Evolutionary conservation across 768 basidiomycete species (phyloP).

Genomic region (Glaciozyma antarctica): DNA sequence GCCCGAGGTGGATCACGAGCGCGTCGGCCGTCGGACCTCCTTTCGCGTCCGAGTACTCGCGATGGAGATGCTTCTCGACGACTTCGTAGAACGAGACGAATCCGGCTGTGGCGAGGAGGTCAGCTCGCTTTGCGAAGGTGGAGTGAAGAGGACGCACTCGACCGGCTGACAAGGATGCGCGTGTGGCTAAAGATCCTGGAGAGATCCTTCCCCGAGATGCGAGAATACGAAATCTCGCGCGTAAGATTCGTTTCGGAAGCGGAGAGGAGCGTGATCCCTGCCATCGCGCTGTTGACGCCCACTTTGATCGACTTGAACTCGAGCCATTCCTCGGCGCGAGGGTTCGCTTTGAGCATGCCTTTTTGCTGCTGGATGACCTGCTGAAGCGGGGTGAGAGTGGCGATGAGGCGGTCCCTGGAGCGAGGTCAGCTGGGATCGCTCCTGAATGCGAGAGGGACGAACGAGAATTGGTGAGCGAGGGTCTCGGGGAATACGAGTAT

Average conservation of each 20-base stretch:
- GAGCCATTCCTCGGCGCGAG: constrained; percentile 26
- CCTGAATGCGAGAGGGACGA: background rate
- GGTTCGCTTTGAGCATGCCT: constrained; percentile 22
- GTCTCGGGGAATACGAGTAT: constrained; percentile 35
- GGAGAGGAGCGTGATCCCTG: constrained; percentile 11
- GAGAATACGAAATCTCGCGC: constrained; percentile 24
- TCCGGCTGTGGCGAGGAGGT: constrained; percentile 11
- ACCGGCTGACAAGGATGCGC: constrained; percentile 15
- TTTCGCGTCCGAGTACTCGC: constrained; percentile 23
- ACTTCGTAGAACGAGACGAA: constrained; percentile 29
- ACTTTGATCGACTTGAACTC: constrained; percentile 16
- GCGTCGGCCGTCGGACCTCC: constrained; percentile 21
- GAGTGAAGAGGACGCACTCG: constrained; percentile 8
- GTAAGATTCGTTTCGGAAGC: constrained; percentile 21
- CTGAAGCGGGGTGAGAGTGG: constrained; percentile 21
- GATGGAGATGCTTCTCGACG: constrained; percentile 30
- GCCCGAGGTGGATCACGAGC: constrained; percentile 23
- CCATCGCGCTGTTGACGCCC: constrained; percentile 11
- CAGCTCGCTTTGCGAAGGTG: background rate
- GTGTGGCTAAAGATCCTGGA: constrained; percentile 15
- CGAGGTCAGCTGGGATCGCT: background rate
- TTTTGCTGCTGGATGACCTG: constrained; percentile 13
- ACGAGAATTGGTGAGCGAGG: constrained; percentile 32
- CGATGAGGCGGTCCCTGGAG: constrained; percentile 26
- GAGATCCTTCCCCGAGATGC: constrained; percentile 24